These are phyloP conservation scores for Trichoderma sp. DNA, from an alignment of 2,329 filamentous ascomycete species.

Conservation along the genomic window DNA sequence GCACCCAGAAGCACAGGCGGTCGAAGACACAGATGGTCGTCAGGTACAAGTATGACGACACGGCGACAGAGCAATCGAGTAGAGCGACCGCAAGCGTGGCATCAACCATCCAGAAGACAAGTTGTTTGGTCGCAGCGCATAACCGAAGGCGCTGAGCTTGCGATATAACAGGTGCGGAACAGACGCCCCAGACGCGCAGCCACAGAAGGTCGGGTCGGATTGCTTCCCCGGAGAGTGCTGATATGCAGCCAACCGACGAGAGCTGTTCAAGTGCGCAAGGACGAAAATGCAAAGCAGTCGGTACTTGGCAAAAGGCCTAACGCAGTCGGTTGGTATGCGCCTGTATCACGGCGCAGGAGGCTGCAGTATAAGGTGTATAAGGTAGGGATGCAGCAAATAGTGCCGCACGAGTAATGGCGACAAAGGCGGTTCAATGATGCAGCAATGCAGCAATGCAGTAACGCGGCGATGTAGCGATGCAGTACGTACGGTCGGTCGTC, in stretches of 20 bases:
- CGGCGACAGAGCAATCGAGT: not conserved
- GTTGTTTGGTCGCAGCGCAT: constrained; percentile 1
- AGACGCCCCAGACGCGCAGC: not conserved
- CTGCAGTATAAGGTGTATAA: not conserved
- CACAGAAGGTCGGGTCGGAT: not conserved
- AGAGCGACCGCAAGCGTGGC: not conserved
- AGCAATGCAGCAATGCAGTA: not conserved
- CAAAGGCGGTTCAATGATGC: not conserved
- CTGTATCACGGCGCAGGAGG: not conserved
- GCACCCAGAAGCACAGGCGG: not conserved
- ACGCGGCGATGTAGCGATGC: not conserved
- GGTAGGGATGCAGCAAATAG: constrained; percentile 4
- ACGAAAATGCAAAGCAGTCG: not conserved
- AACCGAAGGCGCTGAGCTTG: not conserved
- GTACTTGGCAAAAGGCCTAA: not conserved
- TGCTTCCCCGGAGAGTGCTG: not conserved
- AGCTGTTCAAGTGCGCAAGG: not conserved
- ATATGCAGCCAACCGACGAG: not conserved
- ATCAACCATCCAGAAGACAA: constrained; percentile 18
- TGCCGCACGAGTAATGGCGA: not conserved
- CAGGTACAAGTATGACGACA: not conserved
- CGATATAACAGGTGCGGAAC: constrained; percentile 5
- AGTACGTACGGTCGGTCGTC: not conserved
- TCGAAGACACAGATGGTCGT: not conserved
- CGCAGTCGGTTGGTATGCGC: not conserved